These are phyloP conservation scores for Beverwykella pulmonaria DNA, from an alignment of 495 filamentous ascomycete genomes.

Conservation along the genomic window DNA sequence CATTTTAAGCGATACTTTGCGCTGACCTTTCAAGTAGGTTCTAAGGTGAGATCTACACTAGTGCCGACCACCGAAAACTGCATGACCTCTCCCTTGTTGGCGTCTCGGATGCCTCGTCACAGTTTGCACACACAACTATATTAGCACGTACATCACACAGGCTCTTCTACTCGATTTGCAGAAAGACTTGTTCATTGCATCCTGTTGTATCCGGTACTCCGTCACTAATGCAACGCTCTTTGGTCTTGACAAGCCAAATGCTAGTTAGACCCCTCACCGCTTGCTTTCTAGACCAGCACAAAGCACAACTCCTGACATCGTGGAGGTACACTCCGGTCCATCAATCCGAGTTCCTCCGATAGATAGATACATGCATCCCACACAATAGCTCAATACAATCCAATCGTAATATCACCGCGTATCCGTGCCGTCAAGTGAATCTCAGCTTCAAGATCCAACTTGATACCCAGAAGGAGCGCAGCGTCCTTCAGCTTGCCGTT, in stretches of 20 bases:
- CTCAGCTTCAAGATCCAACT: conserved; percentile 54
- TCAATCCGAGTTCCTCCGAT: not conserved
- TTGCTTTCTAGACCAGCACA: not conserved
- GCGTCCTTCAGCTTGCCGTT: conserved; percentile 50
- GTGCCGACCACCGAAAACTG: no score
- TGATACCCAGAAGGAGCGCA: conserved; percentile 52
- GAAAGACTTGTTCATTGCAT: conserved; percentile 3
- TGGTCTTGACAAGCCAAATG: not conserved
- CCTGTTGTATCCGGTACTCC: not conserved
- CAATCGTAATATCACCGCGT: conserved; percentile 49
- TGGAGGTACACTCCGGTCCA: not conserved
- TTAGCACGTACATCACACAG: not conserved
- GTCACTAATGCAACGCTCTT: not conserved
- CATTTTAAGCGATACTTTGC: not conserved
- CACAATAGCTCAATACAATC: conserved; percentile 25
- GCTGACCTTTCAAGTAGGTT: not conserved
- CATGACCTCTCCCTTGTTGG: no score
- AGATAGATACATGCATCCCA: not conserved
- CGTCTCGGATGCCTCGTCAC: no score
- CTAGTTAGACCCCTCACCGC: not conserved
- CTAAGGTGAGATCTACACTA: no score
- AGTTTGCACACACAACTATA: no score
- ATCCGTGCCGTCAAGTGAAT: conserved; percentile 53
- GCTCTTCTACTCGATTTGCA: not conserved
- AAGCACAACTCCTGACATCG: not conserved